Base-by-base conservation (phyloP, 2,329 filamentous ascomycete species). In the Aspergillus neotritici region DNA sequence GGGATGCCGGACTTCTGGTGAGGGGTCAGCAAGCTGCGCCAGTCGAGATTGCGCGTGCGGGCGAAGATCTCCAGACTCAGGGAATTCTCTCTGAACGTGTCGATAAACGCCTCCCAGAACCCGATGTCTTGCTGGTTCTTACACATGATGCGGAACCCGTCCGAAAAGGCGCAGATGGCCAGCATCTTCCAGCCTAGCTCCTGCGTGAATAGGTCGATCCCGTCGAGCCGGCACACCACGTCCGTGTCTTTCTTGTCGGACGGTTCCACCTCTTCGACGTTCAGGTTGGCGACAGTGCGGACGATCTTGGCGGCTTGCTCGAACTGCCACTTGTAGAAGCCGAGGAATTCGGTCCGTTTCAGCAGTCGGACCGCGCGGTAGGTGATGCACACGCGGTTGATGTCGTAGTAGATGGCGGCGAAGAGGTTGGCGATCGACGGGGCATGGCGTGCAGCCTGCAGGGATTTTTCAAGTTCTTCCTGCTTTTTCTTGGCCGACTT, bases 31-130 rank as follows among this genome's bases (percentile, higher is more conserved):
- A 41, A 40, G 4, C 47, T 36, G 15, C 48, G 51, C 56, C 56
- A 64, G n/a, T 60, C 57, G 5, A 63, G 38, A 2, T 37, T 37
- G 12, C 56, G 57, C 5, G 46, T 40, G 4, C 50, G 49, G 8
- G 57, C 56, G 45, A 57, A 63, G 7, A 55, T 13, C 11, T 56
- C 47, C 17, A 63, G 44, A 37, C 61, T 58, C n/a, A 43, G 31
- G 2, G 8, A 4, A n/a, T 63, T 55, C 2, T 41, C 31, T 0
- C 12, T 21, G 10, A 62, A 49, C 5, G 44, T 30, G 3, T 41
- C n/a, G 4, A 52, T n/a, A 5, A 64, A 12, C 8, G 9, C 17
- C 2, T 25, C 29, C 56, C 55, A 62, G 2, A 52, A 15, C 16
- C 11, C 16, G n/a, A n/a, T 11, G 7, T 41, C 17, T 13, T 34